phyloP scores from a whole-genome alignment of 148 eudicot genomes.

The Diospyros kaki region DNA sequence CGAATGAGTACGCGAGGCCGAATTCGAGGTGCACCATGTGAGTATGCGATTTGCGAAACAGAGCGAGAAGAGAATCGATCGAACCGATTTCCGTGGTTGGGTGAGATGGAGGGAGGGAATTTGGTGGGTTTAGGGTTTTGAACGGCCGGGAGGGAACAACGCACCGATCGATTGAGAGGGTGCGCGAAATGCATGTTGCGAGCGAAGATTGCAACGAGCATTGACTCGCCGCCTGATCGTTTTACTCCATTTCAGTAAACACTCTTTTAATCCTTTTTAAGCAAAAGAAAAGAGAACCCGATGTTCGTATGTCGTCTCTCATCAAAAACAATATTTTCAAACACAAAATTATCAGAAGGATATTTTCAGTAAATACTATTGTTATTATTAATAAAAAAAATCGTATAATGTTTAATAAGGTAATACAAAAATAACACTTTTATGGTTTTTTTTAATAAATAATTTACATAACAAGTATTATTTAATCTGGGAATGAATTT shows the following conservation, averaged over 20 bases:
- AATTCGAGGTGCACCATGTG: background rate
- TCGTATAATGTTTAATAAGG: no score
- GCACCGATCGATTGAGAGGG: conserved; percentile 11
- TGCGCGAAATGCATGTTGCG: conserved; percentile 18
- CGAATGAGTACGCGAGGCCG: background rate
- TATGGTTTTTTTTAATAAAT: no score
- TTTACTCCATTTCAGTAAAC: background rate
- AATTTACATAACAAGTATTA: no score
- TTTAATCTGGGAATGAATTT: no score
- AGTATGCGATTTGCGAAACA: conserved; percentile 10
- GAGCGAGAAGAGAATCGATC: background rate
- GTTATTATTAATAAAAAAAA: no score
- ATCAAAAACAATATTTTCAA: no score
- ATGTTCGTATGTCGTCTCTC: no score
- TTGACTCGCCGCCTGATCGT: background rate
- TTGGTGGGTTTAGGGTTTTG: conserved; percentile 12
- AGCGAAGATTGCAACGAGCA: background rate
- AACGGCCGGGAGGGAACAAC: conserved; percentile 9
- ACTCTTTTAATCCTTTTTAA: no score
- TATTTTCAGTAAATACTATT: no score
- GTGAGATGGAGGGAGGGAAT: background rate
- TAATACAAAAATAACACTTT: no score
- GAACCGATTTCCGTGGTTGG: background rate
- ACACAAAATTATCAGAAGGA: no score
- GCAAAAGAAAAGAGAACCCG: no score